These are phyloP conservation scores for Dillenia turbinata DNA, from an alignment of 164 flowering plant species.

Conservation along the genomic window DNA sequence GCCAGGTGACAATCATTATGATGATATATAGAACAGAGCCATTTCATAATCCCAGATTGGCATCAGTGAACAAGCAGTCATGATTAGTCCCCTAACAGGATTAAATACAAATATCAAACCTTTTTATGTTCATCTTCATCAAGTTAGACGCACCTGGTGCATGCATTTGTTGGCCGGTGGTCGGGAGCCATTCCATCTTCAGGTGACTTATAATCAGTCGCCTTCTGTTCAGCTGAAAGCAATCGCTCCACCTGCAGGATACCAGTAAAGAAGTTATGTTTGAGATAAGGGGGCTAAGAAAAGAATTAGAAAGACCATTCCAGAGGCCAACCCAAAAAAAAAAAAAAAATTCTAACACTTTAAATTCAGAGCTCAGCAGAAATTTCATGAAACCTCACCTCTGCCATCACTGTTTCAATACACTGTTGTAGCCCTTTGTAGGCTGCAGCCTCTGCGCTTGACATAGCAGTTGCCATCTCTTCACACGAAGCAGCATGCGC, in stretches of 20 bases:
- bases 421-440: conserved; percentile 98
- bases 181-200: conserved; percentile 95
- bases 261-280: too few relatives aligned
- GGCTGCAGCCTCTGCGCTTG: conserved; percentile 94
- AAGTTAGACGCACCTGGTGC: conserved; percentile 59
- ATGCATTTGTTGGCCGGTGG: conserved; percentile 97
- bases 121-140: too few relatives aligned
- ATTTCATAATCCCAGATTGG: too few relatives aligned
- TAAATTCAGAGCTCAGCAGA: background rate
- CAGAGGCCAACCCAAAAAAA: background rate
- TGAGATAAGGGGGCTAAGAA: too few relatives aligned
- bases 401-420: conserved; percentile 98
- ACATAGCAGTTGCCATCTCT: conserved; percentile 96
- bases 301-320: background rate
- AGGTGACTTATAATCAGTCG: conserved; percentile 85
- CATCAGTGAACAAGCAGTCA: too few relatives aligned
- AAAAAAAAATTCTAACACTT: background rate
- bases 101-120: background rate
- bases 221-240: conserved; percentile 88
- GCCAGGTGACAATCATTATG: too few relatives aligned
- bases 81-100: background rate
- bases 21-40: too few relatives aligned
- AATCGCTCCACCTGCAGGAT: conserved; percentile 78
- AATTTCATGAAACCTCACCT: conserved; percentile 48
- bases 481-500: conserved; percentile 98